phyloP scores from a whole-genome alignment of 176 grass and related monocot species.

The Cenchrus fungigraminus region DNA sequence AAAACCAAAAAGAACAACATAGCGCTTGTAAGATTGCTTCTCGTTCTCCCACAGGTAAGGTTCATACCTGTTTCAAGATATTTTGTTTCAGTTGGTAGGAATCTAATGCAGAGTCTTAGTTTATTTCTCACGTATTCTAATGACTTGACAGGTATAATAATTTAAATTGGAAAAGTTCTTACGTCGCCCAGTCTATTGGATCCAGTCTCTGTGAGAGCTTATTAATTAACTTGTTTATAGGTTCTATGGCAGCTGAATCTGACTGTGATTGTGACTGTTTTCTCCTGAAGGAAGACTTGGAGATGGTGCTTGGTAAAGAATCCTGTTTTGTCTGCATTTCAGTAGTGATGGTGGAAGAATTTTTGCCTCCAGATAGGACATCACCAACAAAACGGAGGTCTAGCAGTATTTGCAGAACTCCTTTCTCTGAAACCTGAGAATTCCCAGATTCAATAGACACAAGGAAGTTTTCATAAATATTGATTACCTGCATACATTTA shows the following conservation, averaged over 20 bases:
- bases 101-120: constrained; percentile 21
- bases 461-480: constrained; percentile 76
- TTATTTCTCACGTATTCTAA: constrained; percentile 16
- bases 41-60: constrained; percentile 98
- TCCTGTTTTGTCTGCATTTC: constrained; percentile 66
- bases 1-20: constrained; percentile 93
- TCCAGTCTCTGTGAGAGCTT: constrained; percentile 87
- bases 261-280: constrained; percentile 61
- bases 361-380: constrained; percentile 82
- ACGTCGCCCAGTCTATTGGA: constrained; percentile 99
- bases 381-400: constrained; percentile 90
- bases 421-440: constrained; percentile 82
- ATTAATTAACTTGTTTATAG: constrained; percentile 72
- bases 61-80: constrained; percentile 85
- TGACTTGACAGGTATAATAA: constrained; percentile 27
- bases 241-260: constrained; percentile 62
- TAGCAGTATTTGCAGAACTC: constrained; percentile 85
- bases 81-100: constrained; percentile 29
- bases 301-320: constrained; percentile 40
- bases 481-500: constrained; percentile 65
- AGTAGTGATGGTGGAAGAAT: constrained; percentile 43
- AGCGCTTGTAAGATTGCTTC: constrained; percentile 99
- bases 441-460: constrained; percentile 62
- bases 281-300: constrained; percentile 79
- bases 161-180: constrained; percentile 52